A percentile compares a stretch with the other conserved stretches of the same genome.
Conservation (phyloP, 371 early-diverging fungal genomes). For the Mucor circinelloides region DNA sequence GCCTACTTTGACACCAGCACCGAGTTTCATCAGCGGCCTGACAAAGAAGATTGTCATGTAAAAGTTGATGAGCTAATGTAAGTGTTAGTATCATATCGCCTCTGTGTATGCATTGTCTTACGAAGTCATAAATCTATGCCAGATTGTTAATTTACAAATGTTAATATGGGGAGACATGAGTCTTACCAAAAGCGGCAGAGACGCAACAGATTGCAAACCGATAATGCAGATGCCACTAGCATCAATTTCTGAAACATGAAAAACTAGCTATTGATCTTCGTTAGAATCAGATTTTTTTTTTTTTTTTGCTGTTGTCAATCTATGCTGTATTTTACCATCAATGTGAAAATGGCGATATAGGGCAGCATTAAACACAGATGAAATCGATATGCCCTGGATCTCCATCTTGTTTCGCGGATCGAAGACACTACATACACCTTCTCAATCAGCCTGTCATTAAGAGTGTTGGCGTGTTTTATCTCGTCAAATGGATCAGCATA, state of each 20-base stretch:
- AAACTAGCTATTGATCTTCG: constrained; percentile 36
- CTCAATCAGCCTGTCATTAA: constrained; percentile 27
- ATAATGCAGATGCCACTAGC: constrained; percentile 47
- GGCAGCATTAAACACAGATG: constrained; percentile 32
- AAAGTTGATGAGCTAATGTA: constrained; percentile 38
- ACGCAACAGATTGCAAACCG: constrained; percentile 48
- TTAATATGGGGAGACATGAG: neutral
- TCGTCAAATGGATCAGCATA: neutral
- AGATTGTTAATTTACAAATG: neutral
- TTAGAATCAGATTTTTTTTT: neutral
- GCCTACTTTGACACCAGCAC: constrained; percentile 19
- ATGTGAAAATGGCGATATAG: constrained; percentile 45
- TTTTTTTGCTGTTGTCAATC: neutral
- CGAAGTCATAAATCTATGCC: constrained; percentile 45
- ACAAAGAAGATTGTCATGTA: constrained; percentile 57
- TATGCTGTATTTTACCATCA: constrained; percentile 39
- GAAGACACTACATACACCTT: constrained; percentile 42
- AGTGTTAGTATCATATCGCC: neutral
- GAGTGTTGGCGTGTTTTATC: neutral
- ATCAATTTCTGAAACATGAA: constrained; percentile 40
- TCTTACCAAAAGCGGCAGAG: constrained; percentile 48
- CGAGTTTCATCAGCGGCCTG: constrained; percentile 36
- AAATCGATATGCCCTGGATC: constrained; percentile 42
- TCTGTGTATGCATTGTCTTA: constrained; percentile 18
- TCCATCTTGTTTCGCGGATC: constrained; percentile 31